Conservation (phyloP, 2,329 filamentous ascomycete genomes). For the Rosellinia necatrix region DNA sequence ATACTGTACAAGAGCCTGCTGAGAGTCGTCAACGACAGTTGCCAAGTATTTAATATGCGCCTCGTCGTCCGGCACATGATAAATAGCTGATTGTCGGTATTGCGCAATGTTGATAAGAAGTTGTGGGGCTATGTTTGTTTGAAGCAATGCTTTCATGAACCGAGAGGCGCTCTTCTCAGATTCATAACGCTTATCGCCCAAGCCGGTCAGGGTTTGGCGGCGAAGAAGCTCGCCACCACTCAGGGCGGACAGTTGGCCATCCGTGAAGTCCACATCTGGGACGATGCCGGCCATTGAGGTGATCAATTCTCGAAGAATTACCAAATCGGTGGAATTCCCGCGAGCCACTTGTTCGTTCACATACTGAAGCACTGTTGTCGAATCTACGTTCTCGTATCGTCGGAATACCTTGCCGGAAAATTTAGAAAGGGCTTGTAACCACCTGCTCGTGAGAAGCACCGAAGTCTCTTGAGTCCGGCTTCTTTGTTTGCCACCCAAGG, state of each 20-base stretch:
- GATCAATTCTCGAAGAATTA: slow-evolving; percentile 89
- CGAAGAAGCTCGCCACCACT: slow-evolving; percentile 81
- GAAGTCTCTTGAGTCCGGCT: slow-evolving; percentile 67
- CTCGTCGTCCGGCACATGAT: slow-evolving; percentile 69
- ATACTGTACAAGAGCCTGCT: slow-evolving; percentile 84
- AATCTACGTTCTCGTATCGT: slow-evolving; percentile 81
- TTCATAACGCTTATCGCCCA: slow-evolving; percentile 82
- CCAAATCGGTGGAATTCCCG: slow-evolving; percentile 87
- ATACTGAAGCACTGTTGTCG: slow-evolving; percentile 85
- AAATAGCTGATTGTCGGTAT: slow-evolving; percentile 85
- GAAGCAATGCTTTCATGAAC: slow-evolving; percentile 77
- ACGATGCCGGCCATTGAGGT: slow-evolving; percentile 93
- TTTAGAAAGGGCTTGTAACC: slow-evolving; percentile 87
- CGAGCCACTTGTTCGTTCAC: slow-evolving; percentile 81
- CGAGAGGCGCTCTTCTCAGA: slow-evolving; percentile 76
- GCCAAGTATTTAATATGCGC: slow-evolving; percentile 88
- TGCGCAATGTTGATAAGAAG: slow-evolving; percentile 90
- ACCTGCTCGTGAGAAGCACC: slow-evolving; percentile 79
- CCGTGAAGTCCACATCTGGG: slow-evolving; percentile 84
- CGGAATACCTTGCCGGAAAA: slow-evolving; percentile 92
- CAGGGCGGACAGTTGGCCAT: slow-evolving; percentile 85
- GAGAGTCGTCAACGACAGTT: slow-evolving; percentile 87
- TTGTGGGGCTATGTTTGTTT: slow-evolving; percentile 77
- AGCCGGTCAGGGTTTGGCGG: slow-evolving; percentile 76
- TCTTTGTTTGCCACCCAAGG: slow-evolving; percentile 63